These are phyloP conservation scores for Macrocystidia cucumis DNA, from an alignment of 1,284 basidiomycete species.

Conservation along the genomic window DNA sequence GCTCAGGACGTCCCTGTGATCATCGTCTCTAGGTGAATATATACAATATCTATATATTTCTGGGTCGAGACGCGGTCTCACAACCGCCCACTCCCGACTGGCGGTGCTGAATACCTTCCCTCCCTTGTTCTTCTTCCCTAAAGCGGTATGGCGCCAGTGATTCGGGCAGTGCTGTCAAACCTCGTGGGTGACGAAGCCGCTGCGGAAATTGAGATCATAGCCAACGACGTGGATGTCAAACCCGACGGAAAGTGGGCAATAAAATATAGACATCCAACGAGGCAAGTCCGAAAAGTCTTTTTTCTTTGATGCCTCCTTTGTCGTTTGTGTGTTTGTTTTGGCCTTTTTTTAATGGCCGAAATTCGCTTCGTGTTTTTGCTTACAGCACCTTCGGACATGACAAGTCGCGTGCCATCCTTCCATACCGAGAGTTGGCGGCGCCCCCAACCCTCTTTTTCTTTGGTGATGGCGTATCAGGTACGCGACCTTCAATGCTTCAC, in stretches of 20 bases:
- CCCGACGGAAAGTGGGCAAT: constrained; percentile 78
- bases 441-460: constrained; percentile 90
- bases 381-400: constrained; percentile 83
- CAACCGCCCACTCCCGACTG: background rate
- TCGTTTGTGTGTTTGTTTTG: background rate
- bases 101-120: too few species aligned
- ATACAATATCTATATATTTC: too few species aligned
- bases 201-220: constrained; percentile 78
- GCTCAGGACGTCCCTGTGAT: constrained; percentile 75
- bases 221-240: constrained; percentile 73
- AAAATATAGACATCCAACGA: constrained; percentile 82
- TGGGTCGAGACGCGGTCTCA: background rate
- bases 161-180: constrained; percentile 79
- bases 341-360: background rate
- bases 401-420: constrained; percentile 87
- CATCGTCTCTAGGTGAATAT: constrained; percentile 92
- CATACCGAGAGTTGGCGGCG: constrained; percentile 64
- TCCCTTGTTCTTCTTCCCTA: too few species aligned
- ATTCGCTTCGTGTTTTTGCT: background rate
- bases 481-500: constrained; percentile 6
- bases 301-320: constrained; percentile 2
- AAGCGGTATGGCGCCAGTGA: constrained; percentile 89
- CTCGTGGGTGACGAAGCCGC: constrained; percentile 72
- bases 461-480: constrained; percentile 89
- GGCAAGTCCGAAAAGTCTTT: constrained; percentile 30